Conservation (phyloP, 352 stramenopile genomes). For the Pythium brachiatum region DNA sequence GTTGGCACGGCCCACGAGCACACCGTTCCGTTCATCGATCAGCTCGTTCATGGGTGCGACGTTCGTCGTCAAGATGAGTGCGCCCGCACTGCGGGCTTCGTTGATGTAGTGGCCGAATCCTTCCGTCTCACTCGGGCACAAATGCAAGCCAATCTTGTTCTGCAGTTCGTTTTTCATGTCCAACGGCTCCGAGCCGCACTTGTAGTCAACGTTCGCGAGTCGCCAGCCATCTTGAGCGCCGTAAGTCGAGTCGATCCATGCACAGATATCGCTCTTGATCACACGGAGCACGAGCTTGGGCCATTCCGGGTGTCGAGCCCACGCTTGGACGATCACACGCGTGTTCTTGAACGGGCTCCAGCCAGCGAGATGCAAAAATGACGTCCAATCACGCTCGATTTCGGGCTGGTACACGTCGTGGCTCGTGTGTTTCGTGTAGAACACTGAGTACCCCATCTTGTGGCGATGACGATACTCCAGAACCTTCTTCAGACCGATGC, state of each 20-base stretch:
- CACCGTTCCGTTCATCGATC: constrained; percentile 63
- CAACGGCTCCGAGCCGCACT: constrained; percentile 53
- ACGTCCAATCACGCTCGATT: constrained; percentile 66
- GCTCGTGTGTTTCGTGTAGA: constrained; percentile 85
- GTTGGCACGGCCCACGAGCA: constrained; percentile 57
- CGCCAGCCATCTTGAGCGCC: constrained; percentile 42
- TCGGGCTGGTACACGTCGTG: constrained; percentile 56
- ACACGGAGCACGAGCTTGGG: constrained; percentile 66
- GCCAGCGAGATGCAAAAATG: constrained; percentile 67
- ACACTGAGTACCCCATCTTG: constrained; percentile 70
- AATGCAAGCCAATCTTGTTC: constrained; percentile 72
- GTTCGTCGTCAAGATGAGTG: constrained; percentile 73
- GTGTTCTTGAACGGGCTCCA: constrained; percentile 82
- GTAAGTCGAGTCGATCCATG: constrained; percentile 64
- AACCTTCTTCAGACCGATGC: constrained; percentile 77
- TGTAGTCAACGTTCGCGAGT: constrained; percentile 75
- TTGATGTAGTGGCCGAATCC: constrained; percentile 88
- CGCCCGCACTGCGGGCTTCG: constrained; percentile 68
- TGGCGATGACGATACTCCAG: constrained; percentile 77
- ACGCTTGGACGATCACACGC: constrained; percentile 63
- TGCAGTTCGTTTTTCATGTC: constrained; percentile 62
- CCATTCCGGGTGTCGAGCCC: constrained; percentile 72
- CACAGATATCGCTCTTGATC: constrained; percentile 59
- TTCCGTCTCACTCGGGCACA: constrained; percentile 76
- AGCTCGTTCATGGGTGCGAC: constrained; percentile 86